Percentiles rank a stretch among this genome's conserved stretches.
Evolutionary conservation across 2,329 filamentous ascomycete species (phyloP).

Genomic region (Curvularia lunata): DNA sequence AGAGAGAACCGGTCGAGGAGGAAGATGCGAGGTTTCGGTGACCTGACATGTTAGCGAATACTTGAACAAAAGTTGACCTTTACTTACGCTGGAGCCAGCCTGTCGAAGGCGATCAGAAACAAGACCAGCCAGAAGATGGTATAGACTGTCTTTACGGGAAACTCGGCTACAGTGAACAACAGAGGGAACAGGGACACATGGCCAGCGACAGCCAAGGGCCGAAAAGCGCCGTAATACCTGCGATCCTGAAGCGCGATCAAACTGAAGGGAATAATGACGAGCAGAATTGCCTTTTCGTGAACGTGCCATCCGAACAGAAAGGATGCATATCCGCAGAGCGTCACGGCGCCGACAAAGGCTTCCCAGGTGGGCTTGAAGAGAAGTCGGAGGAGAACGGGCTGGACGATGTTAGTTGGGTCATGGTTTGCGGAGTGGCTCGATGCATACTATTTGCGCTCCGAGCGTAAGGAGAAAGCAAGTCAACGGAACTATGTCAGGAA

Average conservation of each 20-base stretch:
- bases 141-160: constrained; percentile 91
- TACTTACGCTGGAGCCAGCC: constrained; percentile 76
- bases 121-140: constrained; percentile 89
- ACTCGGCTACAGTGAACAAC: constrained; percentile 89
- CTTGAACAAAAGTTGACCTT: background rate
- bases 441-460: constrained; percentile 72
- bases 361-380: constrained; percentile 84
- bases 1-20: constrained; percentile 89
- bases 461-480: constrained; percentile 84
- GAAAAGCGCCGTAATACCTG: constrained; percentile 88
- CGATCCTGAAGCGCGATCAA: constrained; percentile 89
- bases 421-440: background rate
- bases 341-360: constrained; percentile 85
- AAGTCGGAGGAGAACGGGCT: constrained; percentile 73
- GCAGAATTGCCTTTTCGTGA: constrained; percentile 93
- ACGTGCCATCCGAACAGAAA: constrained; percentile 99
- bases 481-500: constrained; percentile 82
- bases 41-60: constrained; percentile 50
- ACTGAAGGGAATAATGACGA: constrained; percentile 94
- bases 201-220: constrained; percentile 87
- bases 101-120: constrained; percentile 86
- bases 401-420: constrained; percentile 15
- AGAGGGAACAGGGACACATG: constrained; percentile 95
- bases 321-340: constrained; percentile 92
- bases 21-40: constrained; percentile 80